phyloP scores from a whole-genome alignment of 2,329 filamentous ascomycete species.

The Exophiala dermatitidis region DNA sequence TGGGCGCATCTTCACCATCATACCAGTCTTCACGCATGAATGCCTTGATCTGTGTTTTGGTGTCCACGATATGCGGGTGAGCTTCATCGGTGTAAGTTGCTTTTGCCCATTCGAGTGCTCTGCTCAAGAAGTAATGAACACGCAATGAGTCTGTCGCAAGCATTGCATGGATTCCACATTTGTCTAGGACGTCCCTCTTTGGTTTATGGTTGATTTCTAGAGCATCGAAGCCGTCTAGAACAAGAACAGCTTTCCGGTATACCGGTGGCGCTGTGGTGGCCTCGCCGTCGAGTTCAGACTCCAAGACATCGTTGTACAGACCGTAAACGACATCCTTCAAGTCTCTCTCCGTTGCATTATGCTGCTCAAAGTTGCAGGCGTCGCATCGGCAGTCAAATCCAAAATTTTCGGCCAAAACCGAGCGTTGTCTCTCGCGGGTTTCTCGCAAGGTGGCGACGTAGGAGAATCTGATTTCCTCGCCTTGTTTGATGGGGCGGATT shows the following conservation, averaged over 20 bases:
- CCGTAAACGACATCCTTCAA: slow-evolving; percentile 4
- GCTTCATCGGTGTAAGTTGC: background rate
- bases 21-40: background rate
- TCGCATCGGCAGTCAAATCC: slow-evolving; percentile 29
- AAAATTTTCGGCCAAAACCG: slow-evolving; percentile 12
- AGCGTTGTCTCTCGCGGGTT: slow-evolving; percentile 10
- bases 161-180: background rate
- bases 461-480: slow-evolving; percentile 28
- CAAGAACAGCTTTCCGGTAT: slow-evolving; percentile 1
- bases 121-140: background rate
- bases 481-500: slow-evolving; percentile 19
- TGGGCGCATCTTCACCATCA: background rate
- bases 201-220: slow-evolving; percentile 2
- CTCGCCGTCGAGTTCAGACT: background rate
- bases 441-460: slow-evolving; percentile 17
- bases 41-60: background rate
- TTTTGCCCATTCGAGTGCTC: background rate
- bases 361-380: slow-evolving; percentile 17
- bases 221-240: slow-evolving; percentile 4
- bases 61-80: background rate
- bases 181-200: background rate
- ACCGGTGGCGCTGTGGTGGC: background rate
- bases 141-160: slow-evolving; percentile 2
- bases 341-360: background rate
- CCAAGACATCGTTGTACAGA: background rate